Evolutionary conservation across 140 eudicot genomes (phyloP).

Genomic region (Senecio squalidus): DNA sequence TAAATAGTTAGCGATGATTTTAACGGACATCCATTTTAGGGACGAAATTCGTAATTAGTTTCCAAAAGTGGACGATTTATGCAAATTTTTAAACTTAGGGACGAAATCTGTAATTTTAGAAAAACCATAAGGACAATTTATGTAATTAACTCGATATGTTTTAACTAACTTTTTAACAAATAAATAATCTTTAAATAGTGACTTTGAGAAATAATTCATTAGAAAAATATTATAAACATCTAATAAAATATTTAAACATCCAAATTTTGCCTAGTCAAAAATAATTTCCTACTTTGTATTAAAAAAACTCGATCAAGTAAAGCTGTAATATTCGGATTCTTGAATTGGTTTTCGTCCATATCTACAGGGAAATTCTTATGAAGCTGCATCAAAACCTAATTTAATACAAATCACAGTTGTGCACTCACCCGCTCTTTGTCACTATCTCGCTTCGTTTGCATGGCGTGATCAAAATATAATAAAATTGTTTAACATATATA

Average conservation of each 20-base stretch:
- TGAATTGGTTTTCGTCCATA: slow-evolving; percentile 9
- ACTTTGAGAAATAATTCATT: too few species aligned
- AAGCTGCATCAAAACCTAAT: slow-evolving; percentile 15
- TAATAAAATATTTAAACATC: not conserved
- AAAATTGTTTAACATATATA: not conserved
- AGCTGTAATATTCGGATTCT: slow-evolving; percentile 33
- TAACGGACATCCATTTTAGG: too few species aligned
- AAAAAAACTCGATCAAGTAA: not conserved
- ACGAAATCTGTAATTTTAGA: too few species aligned
- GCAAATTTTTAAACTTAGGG: too few species aligned
- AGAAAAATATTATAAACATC: not conserved
- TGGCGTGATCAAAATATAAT: not conserved
- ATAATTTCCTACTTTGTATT: slow-evolving; percentile 7
- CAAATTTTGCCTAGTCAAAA: slow-evolving; percentile 13
- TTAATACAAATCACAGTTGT: slow-evolving; percentile 25
- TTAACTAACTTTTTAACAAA: too few species aligned
- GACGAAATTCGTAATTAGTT: too few species aligned
- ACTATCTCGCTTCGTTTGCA: slow-evolving; percentile 22
- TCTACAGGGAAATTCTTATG: slow-evolving; percentile 21
- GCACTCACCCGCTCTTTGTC: slow-evolving; percentile 13
- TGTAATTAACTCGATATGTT: too few species aligned
- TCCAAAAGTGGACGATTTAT: too few species aligned
- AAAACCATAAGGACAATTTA: too few species aligned
- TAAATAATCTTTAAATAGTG: too few species aligned
- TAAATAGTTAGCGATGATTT: too few species aligned